phyloP scores from a whole-genome alignment of 805 yeast genomes.

The Metschnikowia matae region DNA sequence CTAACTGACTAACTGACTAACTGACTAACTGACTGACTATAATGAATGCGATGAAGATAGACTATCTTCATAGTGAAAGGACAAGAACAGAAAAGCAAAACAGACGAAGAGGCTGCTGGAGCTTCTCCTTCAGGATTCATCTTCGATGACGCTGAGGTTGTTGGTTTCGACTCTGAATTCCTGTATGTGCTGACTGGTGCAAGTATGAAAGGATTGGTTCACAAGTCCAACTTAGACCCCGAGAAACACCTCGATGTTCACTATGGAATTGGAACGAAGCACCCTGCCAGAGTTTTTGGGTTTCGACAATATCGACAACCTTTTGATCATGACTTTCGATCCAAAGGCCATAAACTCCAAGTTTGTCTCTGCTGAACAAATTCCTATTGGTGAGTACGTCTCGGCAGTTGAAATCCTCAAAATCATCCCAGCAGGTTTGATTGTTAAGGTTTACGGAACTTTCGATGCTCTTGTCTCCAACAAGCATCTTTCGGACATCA shows the following conservation, averaged over 20 bases:
- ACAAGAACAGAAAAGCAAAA: neutral
- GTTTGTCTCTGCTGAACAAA: slow-evolving; percentile 65
- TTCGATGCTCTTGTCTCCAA: slow-evolving; percentile 74
- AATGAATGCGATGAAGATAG: too few relatives aligned
- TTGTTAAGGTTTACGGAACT: slow-evolving; percentile 59
- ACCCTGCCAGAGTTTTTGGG: slow-evolving; percentile 76
- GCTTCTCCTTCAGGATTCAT: slow-evolving; percentile 79
- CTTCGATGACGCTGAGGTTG: slow-evolving; percentile 55
- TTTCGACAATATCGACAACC: slow-evolving; percentile 60
- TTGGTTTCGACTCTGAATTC: slow-evolving; percentile 55
- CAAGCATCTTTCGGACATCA: slow-evolving; percentile 77
- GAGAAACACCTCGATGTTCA: slow-evolving; percentile 42
- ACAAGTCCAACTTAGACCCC: slow-evolving; percentile 63
- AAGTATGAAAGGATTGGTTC: slow-evolving; percentile 64
- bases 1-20: too few relatives aligned
- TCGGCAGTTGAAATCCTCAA: slow-evolving; percentile 49
- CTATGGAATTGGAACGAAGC: slow-evolving; percentile 61
- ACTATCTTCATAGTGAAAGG: too few relatives aligned
- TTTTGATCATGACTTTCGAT: slow-evolving; percentile 65
- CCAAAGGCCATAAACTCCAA: slow-evolving; percentile 58
- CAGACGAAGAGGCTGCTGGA: slow-evolving; percentile 35
- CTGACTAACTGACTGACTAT: too few relatives aligned
- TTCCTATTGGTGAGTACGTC: slow-evolving; percentile 69
- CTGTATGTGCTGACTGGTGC: slow-evolving; percentile 56
- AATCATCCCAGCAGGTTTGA: slow-evolving; percentile 63